Base-by-base conservation (phyloP, 1,284 basidiomycete genomes). In the Cryptococcus sp. region DNA sequence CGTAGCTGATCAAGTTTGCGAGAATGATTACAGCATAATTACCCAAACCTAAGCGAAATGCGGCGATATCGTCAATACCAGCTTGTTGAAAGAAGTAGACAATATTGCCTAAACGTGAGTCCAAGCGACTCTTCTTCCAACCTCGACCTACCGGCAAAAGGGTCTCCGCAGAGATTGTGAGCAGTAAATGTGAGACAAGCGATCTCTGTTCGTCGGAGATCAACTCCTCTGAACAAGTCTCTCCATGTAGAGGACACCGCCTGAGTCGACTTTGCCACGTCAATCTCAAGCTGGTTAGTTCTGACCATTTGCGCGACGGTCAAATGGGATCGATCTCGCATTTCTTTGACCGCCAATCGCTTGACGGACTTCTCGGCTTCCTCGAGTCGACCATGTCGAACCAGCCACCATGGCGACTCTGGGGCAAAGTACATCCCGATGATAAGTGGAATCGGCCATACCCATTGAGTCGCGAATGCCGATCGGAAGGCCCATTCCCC, bases 161-260 rank as follows among this genome's bases (percentile, higher is more conserved):
- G 19, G 19, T 41, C 39, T 13, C 39, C 39, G 39, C 39, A 41
- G 11, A 41, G 23, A 39, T 16, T 11, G 24, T 10, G 18, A 24
- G 28, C 39, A 42, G 21, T 34, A n/a, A 14, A 34, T 22, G 39
- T 41, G 7, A 43, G 58, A 54, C 64, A 67, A 19, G 62, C 66
- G 39, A 63, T 59, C 43, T 63, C 61, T n/a, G 59, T 63, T 39
- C 61, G 48, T 13, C 60, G 50, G 21, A 46, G 62, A 55, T 77
- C 69, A 49, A 60, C 57, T 7, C 73, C 67, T 34, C 58, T 55
- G 69, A 77, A 72, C 58, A 72, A 75, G 55, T 75, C 72, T 19
- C 53, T 36, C 62, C 72, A 77, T 10, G 53, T 34, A 2, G 75
- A 16, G 9, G 32, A 34, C 10, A 34, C 16, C 32, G 9, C 32